These are phyloP conservation scores for Neofusicoccum parvum DNA, from an alignment of 2,329 filamentous ascomycete species.

Conservation along the genomic window DNA sequence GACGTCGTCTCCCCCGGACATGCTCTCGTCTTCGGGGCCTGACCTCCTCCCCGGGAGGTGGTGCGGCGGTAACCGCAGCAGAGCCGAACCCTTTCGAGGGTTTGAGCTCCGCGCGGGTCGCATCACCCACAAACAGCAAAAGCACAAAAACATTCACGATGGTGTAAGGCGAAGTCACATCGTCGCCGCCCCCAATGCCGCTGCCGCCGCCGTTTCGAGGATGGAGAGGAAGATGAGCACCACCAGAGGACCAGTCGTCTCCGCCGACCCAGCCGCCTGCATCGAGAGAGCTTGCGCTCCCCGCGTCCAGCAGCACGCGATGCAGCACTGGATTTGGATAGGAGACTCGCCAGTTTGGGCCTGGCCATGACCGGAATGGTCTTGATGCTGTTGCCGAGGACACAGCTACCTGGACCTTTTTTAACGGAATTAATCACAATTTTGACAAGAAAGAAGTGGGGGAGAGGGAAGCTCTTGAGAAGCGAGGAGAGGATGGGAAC, in stretches of 20 bases:
- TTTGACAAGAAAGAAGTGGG: neutral
- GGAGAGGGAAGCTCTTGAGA: neutral
- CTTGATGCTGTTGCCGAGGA: neutral
- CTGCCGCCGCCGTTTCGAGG: neutral
- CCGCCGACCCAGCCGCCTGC: neutral
- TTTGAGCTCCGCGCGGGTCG: neutral
- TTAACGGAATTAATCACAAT: neutral
- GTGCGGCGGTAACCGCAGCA: too few species aligned
- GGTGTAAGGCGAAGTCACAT: too few species aligned
- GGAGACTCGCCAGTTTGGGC: conserved; percentile 16
- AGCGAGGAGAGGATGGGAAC: neutral
- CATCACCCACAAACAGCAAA: neutral
- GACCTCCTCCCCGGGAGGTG: neutral
- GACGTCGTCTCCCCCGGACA: neutral
- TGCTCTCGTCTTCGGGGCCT: neutral
- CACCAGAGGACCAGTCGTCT: neutral
- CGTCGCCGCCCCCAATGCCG: neutral
- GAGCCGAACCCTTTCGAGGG: neutral
- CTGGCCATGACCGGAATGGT: conserved; percentile 15
- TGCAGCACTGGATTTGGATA: conserved; percentile 16
- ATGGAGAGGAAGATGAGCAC: conserved; percentile 5
- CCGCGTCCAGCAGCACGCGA: conserved; percentile 1
- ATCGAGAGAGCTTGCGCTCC: neutral
- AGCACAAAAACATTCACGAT: neutral
- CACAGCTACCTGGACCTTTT: neutral